These are phyloP conservation scores for Cordyceps fumosorosea DNA, from an alignment of 2,329 filamentous ascomycete species.

Conservation along the genomic window DNA sequence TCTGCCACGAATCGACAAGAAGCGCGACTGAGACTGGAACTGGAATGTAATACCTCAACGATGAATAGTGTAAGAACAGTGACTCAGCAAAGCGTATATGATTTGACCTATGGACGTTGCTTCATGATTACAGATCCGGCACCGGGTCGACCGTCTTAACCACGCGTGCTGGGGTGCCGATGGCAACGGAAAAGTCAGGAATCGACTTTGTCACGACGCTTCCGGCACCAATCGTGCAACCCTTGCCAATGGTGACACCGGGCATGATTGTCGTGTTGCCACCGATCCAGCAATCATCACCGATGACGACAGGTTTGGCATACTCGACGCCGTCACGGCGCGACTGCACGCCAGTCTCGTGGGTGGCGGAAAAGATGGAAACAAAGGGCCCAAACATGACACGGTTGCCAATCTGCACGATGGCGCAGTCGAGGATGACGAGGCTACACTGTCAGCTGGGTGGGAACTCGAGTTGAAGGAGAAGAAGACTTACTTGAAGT, in stretches of 20 bases:
- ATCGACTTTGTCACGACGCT: slow-evolving; percentile 44
- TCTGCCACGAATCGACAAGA: slow-evolving; percentile 36
- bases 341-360: slow-evolving; percentile 56
- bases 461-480: not conserved
- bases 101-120: not conserved
- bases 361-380: slow-evolving; percentile 62
- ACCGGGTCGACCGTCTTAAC: slow-evolving; percentile 39
- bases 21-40: slow-evolving; percentile 25
- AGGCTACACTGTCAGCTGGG: slow-evolving; percentile 25
- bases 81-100: no score
- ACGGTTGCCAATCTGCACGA: slow-evolving; percentile 62
- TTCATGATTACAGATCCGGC: slow-evolving; percentile 20
- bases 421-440: slow-evolving; percentile 66
- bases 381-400: slow-evolving; percentile 69
- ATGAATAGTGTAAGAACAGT: not conserved
- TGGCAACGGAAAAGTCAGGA: slow-evolving; percentile 40
- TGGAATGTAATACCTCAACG: no score
- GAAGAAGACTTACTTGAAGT: slow-evolving; percentile 29
- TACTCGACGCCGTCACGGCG: slow-evolving; percentile 42
- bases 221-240: slow-evolving; percentile 44
- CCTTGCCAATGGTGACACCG: slow-evolving; percentile 46
- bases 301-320: slow-evolving; percentile 40
- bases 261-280: slow-evolving; percentile 43
- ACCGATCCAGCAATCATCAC: slow-evolving; percentile 51
- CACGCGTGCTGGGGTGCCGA: slow-evolving; percentile 42